These are phyloP conservation scores for Betula pendula DNA, from an alignment of 306 rosid species.

Conservation along the genomic window DNA sequence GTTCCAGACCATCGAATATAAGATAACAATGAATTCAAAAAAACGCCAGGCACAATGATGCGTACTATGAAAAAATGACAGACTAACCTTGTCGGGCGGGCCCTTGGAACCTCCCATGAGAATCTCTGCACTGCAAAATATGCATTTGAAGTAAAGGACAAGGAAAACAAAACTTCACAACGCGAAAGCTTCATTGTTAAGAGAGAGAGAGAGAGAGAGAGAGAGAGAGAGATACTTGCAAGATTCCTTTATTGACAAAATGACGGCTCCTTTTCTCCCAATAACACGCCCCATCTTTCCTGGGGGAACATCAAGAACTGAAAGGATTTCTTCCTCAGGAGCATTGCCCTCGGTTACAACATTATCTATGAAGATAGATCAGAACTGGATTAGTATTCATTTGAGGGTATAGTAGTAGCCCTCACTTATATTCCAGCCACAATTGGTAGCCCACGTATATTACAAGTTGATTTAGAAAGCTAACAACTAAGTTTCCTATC, in stretches of 20 bases:
- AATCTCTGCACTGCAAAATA: slow-evolving; percentile 79
- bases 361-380: slow-evolving; percentile 43
- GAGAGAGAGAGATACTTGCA: slow-evolving; percentile 62
- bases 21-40: not conserved
- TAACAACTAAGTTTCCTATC: slow-evolving; percentile 21
- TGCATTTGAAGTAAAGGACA: slow-evolving; percentile 21
- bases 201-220: slow-evolving; percentile 1
- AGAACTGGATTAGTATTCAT: slow-evolving; percentile 21
- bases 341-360: slow-evolving; percentile 53
- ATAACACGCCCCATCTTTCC: slow-evolving; percentile 94
- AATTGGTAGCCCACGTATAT: not conserved
- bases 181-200: too few species aligned
- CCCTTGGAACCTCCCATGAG: slow-evolving; percentile 81
- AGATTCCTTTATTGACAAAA: slow-evolving; percentile 74
- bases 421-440: slow-evolving; percentile 14
- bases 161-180: slow-evolving; percentile 12
- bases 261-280: slow-evolving; percentile 79
- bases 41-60: not conserved
- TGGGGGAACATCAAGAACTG: slow-evolving; percentile 80
- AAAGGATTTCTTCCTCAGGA: slow-evolving; percentile 86
- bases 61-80: slow-evolving; percentile 19
- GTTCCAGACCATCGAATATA: not conserved
- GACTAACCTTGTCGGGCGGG: slow-evolving; percentile 92
- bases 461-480: slow-evolving; percentile 9
- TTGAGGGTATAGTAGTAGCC: not conserved